These are phyloP conservation scores for Gremmenia infestans DNA, from an alignment of 2,329 filamentous ascomycete genomes.

Conservation along the genomic window DNA sequence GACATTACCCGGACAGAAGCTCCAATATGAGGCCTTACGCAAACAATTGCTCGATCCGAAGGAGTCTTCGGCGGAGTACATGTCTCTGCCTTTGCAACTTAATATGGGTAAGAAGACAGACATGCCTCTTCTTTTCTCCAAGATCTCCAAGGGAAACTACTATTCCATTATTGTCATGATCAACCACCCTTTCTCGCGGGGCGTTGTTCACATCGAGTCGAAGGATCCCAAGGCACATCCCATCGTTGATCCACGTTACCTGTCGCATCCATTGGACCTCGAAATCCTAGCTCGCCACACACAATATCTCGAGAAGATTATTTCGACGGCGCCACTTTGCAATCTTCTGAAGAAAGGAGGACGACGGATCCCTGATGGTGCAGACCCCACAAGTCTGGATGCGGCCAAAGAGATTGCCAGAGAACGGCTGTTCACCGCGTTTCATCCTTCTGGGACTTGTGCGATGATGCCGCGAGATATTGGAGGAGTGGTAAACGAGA, in stretches of 20 bases:
- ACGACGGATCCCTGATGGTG: constrained; percentile 34
- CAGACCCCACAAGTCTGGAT: constrained; percentile 30
- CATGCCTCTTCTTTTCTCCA: constrained; percentile 34
- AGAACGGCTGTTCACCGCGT: constrained; percentile 45
- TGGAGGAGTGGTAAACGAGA: constrained; percentile 48
- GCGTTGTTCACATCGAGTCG: constrained; percentile 37
- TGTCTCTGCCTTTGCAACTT: constrained; percentile 27
- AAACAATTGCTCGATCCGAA: not conserved
- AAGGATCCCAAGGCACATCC: constrained; percentile 33
- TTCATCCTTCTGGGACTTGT: constrained; percentile 49
- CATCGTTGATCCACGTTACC: constrained; percentile 37
- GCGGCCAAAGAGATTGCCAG: constrained; percentile 43
- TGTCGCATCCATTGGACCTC: constrained; percentile 39
- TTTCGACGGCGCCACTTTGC: not conserved
- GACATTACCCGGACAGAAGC: too few relatives aligned
- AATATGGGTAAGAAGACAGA: constrained; percentile 54
- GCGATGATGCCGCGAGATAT: constrained; percentile 50
- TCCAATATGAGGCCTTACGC: not conserved
- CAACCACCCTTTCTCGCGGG: constrained; percentile 37
- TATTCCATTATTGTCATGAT: constrained; percentile 48
- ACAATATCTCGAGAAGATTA: constrained; percentile 25
- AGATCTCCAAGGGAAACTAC: constrained; percentile 37
- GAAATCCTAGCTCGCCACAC: constrained; percentile 7
- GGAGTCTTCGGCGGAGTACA: not conserved
- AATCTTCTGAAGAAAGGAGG: constrained; percentile 36